phyloP scores from a whole-genome alignment of 768 basidiomycete species.

The Amanita rubescens region DNA sequence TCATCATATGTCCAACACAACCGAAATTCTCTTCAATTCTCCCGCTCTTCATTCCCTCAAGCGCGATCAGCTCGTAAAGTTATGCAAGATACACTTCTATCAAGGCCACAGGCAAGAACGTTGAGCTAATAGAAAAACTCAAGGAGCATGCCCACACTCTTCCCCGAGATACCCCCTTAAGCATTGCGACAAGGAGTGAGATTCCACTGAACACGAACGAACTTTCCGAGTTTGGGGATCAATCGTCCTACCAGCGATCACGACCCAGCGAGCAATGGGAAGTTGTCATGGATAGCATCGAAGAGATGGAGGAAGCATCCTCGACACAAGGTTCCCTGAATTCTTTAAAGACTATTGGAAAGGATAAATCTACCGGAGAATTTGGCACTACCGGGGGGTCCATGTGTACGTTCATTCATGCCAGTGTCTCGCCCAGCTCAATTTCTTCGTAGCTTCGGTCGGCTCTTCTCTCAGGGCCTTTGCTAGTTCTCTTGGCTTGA shows the following conservation, averaged over 20 bases:
- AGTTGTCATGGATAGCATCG: constrained; percentile 77
- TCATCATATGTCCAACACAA: constrained; percentile 74
- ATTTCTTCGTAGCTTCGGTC: constrained; percentile 37
- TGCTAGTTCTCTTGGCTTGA: constrained; percentile 70
- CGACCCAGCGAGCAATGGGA: constrained; percentile 82
- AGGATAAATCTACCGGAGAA: constrained; percentile 41
- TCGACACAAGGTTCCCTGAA: constrained; percentile 39
- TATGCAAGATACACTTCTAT: constrained; percentile 80
- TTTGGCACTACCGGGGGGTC: constrained; percentile 50
- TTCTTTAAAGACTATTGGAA: constrained; percentile 32
- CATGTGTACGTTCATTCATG: constrained; percentile 39
- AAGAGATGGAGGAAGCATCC: constrained; percentile 54
- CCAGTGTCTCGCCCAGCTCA: constrained; percentile 3
- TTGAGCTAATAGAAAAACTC: constrained; percentile 62
- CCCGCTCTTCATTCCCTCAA: constrained; percentile 79
- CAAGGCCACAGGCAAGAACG: constrained; percentile 76
- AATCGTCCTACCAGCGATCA: constrained; percentile 12
- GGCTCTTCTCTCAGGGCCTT: constrained; percentile 69
- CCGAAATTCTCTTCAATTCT: constrained; percentile 78
- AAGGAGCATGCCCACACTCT: constrained; percentile 61
- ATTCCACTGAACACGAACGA: constrained; percentile 20
- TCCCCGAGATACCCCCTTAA: constrained; percentile 47
- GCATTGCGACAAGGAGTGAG: constrained; percentile 48
- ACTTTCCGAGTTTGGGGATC: constrained; percentile 10
- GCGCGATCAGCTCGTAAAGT: constrained; percentile 75